Evolutionary conservation across 2,329 filamentous ascomycete species (phyloP), one percentile per base, ranked within the genome.

Genomic region (Exophiala xenobiotica): DNA sequence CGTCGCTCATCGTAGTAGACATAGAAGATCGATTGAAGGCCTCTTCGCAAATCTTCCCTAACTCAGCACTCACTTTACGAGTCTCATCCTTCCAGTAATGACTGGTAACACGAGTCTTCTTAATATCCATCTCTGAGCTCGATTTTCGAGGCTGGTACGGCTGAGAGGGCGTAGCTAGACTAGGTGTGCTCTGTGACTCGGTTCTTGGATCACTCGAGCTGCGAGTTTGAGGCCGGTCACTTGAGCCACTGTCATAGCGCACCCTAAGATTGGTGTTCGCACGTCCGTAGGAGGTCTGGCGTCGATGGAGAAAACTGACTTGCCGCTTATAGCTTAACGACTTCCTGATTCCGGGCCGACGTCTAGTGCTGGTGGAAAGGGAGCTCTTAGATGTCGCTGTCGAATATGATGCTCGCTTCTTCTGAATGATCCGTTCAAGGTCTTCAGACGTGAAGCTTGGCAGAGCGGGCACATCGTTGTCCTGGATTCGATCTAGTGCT

Each of bases 41-140:
- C 63, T 93, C 88, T 64, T 97, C 91, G 64, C 91, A 95, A 52
- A 93, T 88, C 68, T 90, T 89, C 43, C 90, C 89, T 55, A 96
- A 84, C 62, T 90, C 90, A 62, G 81, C 82, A 61, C 90, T 95
- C 51, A 95, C 86, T 61, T 92, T 86, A 5, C 89, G 80, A 47
- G 93, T 80, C 65, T 96, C 91, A 52, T 90, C 89, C 61, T 82
- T 85, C 69, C 83, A 85, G 41, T 75, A 73, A 31, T 78, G 74
- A 48, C 71, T 76, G 1, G 74, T 62, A 4, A 67, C 64, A 2
- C 66, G 63, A 12, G 74, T 38, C 66, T 75, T 65, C 65, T 71
- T 57, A 54, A 70, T 56, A 66, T 78, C 42, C 68, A 65, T 59
- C 29, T 63, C 63, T 56, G 54, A 58, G 46, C 49, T 48, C 31